These are phyloP conservation scores for Plectosphaerella sp. DNA, from an alignment of 2,329 filamentous ascomycete species.

Conservation along the genomic window DNA sequence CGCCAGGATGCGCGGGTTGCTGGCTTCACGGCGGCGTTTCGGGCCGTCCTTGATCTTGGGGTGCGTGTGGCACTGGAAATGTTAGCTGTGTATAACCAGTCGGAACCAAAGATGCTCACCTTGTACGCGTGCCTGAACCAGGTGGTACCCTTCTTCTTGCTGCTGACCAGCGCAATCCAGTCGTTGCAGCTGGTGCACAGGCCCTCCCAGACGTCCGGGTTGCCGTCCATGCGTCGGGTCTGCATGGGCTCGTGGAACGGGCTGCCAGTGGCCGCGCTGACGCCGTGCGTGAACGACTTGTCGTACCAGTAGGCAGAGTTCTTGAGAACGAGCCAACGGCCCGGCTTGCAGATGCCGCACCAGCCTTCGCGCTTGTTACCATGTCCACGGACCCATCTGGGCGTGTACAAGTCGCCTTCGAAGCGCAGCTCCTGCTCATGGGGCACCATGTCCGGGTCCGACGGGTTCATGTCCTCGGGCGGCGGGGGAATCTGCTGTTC, in stretches of 20 bases:
- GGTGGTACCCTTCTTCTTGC: conserved; percentile 88
- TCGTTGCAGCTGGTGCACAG: conserved; percentile 74
- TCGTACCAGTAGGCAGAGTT: conserved; percentile 94
- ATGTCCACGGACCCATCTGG: conserved; percentile 77
- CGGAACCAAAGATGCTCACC: conserved; percentile 37
- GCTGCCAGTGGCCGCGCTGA: conserved; percentile 75
- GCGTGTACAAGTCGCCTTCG: conserved; percentile 77
- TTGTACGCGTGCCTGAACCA: conserved; percentile 91
- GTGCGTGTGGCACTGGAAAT: conserved; percentile 61
- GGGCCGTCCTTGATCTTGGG: conserved; percentile 68
- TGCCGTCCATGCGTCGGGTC: conserved; percentile 72
- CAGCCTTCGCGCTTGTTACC: conserved; percentile 86
- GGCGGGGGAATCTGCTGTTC: conserved; percentile 72
- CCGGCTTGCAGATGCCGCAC: conserved; percentile 85
- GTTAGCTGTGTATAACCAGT: conserved; percentile 9
- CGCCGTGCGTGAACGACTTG: conserved; percentile 84
- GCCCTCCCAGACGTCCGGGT: conserved; percentile 77
- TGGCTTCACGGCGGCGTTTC: conserved; percentile 62
- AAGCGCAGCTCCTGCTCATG: conserved; percentile 78
- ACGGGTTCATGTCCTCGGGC: conserved; percentile 76
- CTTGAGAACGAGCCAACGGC: conserved; percentile 81
- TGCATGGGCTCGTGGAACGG: conserved; percentile 75
- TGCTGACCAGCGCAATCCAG: conserved; percentile 77
- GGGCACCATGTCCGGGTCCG: conserved; percentile 69
- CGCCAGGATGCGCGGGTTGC: conserved; percentile 39